Conservation (phyloP, 345 rosid genomes). For the Salix brachista region DNA sequence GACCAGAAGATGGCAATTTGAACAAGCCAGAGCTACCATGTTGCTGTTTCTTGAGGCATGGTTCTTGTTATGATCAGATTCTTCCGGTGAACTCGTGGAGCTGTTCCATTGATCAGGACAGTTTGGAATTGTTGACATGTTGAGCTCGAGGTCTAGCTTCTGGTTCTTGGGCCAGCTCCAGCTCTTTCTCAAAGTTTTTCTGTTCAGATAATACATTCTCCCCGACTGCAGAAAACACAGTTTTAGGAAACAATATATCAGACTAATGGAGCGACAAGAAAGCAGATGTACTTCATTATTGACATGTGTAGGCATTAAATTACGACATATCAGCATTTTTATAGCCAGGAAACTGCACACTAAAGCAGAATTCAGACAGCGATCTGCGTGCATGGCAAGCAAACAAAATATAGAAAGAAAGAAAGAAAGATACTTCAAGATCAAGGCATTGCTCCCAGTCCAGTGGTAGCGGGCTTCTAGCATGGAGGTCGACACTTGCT, state of each 20-base stretch:
- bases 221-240: slow-evolving; percentile 38
- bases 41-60: slow-evolving; percentile 10
- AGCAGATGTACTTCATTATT: neutral
- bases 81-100: neutral
- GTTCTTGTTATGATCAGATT: neutral
- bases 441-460: slow-evolving; percentile 58
- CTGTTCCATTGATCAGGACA: neutral
- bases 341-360: neutral
- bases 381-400: neutral
- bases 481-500: slow-evolving; percentile 41
- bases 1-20: slow-evolving; percentile 51
- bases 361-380: too few species aligned
- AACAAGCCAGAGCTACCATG: slow-evolving; percentile 51
- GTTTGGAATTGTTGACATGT: slow-evolving; percentile 30
- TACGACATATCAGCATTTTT: neutral
- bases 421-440: slow-evolving; percentile 32
- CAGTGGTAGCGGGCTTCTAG: slow-evolving; percentile 36
- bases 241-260: neutral
- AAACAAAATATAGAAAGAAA: neutral
- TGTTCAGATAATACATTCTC: slow-evolving; percentile 43
- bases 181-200: slow-evolving; percentile 37
- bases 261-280: too few species aligned
- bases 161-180: slow-evolving; percentile 43
- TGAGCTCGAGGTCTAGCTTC: slow-evolving; percentile 43
- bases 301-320: neutral